These are phyloP conservation scores for Cornus suecica DNA, from an alignment of 148 eudicot genomes.

Conservation along the genomic window DNA sequence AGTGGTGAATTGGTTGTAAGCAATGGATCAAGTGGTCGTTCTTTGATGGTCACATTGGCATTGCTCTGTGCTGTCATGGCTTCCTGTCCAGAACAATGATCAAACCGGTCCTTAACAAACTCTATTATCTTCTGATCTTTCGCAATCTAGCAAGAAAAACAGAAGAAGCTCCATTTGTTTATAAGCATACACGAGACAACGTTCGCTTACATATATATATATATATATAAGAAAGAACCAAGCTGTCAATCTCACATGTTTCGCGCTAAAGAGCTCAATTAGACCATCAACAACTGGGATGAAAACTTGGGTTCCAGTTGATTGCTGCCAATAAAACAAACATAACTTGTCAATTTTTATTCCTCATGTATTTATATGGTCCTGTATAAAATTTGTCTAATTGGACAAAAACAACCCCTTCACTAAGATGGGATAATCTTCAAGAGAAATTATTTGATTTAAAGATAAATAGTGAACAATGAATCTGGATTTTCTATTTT, in stretches of 20 bases:
- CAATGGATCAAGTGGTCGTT: conserved; percentile 14
- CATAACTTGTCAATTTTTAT: background rate
- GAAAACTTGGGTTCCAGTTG: conserved; percentile 57
- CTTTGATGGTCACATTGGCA: conserved; percentile 24
- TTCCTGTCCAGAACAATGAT: conserved; percentile 24
- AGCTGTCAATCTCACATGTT: conserved; percentile 43
- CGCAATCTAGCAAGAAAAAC: conserved; percentile 38
- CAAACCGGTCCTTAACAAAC: conserved; percentile 35
- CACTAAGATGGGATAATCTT: background rate
- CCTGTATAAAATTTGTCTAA: background rate
- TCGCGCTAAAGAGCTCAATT: conserved; percentile 65
- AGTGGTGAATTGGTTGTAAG: conserved; percentile 14
- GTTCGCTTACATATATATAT: background rate
- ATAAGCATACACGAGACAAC: too few species aligned
- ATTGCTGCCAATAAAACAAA: conserved; percentile 34
- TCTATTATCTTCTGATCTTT: conserved; percentile 53
- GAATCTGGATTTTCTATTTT: background rate
- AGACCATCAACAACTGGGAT: conserved; percentile 79
- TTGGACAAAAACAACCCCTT: background rate
- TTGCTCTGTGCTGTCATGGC: conserved; percentile 17
- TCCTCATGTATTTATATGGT: too few species aligned
- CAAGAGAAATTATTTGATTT: background rate
- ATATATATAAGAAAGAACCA: background rate
- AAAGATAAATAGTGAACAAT: background rate
- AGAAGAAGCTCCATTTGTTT: background rate